Evolutionary conservation across 1,284 basidiomycete genomes (phyloP).

Genomic region (Bondarzewia mesenterica): DNA sequence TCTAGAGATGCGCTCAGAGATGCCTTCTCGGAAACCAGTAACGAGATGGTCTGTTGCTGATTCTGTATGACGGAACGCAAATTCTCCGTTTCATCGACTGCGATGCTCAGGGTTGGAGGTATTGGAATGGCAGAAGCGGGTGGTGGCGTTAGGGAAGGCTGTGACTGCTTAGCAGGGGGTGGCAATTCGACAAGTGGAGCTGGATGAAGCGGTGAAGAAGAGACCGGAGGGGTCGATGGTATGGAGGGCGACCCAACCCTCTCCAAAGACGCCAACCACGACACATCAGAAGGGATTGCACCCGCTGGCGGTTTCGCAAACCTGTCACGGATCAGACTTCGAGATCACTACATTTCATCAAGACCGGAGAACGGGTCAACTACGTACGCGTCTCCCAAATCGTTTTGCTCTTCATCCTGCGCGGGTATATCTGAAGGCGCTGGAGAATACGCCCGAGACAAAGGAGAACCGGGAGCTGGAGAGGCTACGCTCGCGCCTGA

Average conservation of each 20-base stretch:
- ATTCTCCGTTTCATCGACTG: constrained; percentile 16
- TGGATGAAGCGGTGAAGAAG: constrained; percentile 5
- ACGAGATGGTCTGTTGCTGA: constrained; percentile 55
- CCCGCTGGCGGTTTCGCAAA: constrained; percentile 17
- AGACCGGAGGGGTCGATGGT: constrained; percentile 6
- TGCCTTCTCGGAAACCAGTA: constrained; percentile 65
- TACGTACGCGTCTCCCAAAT: constrained; percentile 4
- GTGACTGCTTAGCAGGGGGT: constrained; percentile 14
- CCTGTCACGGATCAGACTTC: constrained; percentile 11
- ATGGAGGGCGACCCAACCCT: constrained; percentile 31
- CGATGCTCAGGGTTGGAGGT: background rate
- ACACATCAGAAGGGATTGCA: constrained; percentile 4
- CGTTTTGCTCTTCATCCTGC: constrained; percentile 13
- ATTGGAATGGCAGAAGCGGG: constrained; percentile 10
- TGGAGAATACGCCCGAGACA: constrained; percentile 14
- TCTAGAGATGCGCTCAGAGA: constrained; percentile 46
- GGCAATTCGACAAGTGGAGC: background rate
- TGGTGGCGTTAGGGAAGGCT: constrained; percentile 13
- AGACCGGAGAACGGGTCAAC: background rate
- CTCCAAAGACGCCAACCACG: constrained; percentile 52
- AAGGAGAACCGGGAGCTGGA: constrained; percentile 28
- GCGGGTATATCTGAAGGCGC: constrained; percentile 10
- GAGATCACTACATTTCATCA: background rate
- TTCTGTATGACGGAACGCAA: constrained; percentile 33
- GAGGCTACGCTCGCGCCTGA: constrained; percentile 22